phyloP scores from a whole-genome alignment of 2,329 filamentous ascomycete genomes.

The Aquanectria penicillioides region DNA sequence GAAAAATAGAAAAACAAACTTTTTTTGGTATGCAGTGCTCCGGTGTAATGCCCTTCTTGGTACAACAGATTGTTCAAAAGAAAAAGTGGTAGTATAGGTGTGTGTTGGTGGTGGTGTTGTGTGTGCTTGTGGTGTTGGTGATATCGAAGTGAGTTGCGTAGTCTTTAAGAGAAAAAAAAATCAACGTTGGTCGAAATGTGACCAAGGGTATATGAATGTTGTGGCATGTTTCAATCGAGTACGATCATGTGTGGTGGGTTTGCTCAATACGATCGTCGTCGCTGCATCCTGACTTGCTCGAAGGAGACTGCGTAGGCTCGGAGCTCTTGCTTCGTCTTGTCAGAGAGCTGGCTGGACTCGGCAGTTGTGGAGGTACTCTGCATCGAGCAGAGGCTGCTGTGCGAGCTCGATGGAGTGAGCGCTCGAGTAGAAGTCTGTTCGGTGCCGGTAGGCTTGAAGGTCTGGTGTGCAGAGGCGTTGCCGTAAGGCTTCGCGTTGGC shows the following conservation, averaged over 20 bases:
- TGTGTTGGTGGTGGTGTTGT: slow-evolving; percentile 31
- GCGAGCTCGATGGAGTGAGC: slow-evolving; percentile 79
- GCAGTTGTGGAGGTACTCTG: slow-evolving; percentile 68
- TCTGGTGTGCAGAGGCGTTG: slow-evolving; percentile 56
- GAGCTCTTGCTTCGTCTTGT: slow-evolving; percentile 81
- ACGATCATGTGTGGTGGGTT: slow-evolving; percentile 1
- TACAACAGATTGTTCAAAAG: slow-evolving; percentile 52
- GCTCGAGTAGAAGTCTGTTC: slow-evolving; percentile 48
- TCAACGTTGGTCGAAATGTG: slow-evolving; percentile 13
- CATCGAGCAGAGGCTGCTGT: slow-evolving; percentile 85
- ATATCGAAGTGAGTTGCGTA: slow-evolving; percentile 47
- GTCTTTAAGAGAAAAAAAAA: slow-evolving; percentile 24
- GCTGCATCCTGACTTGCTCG: slow-evolving; percentile 77
- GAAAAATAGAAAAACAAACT: slow-evolving; percentile 40
- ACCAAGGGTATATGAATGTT: slow-evolving; percentile 25
- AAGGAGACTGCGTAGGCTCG: slow-evolving; percentile 89
- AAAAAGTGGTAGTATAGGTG: slow-evolving; percentile 29
- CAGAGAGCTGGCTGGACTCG: slow-evolving; percentile 70
- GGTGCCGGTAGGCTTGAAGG: slow-evolving; percentile 39
- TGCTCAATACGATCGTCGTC: slow-evolving; percentile 65
- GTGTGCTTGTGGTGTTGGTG: slow-evolving; percentile 32
- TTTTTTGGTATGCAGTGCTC: slow-evolving; percentile 62
- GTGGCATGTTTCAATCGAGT: slow-evolving; percentile 13
- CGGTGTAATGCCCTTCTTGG: slow-evolving; percentile 58
- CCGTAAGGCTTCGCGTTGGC: slow-evolving; percentile 68